Evolutionary conservation across 768 basidiomycete genomes (phyloP).

Genomic region (Sarcomyxa edulis): DNA sequence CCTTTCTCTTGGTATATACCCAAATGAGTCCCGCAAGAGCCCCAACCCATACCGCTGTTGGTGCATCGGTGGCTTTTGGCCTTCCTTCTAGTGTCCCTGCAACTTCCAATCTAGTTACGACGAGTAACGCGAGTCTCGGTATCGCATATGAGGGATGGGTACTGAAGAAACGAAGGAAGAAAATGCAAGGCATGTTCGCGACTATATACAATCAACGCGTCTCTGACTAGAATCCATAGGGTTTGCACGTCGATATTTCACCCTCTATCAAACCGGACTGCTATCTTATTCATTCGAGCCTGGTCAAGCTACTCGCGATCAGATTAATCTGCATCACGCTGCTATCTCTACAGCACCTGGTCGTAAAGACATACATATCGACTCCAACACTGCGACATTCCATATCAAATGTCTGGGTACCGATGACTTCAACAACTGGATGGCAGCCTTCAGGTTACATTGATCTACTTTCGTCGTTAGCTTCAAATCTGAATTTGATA

Average conservation of each 20-base stretch:
- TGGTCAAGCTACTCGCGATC: conserved; percentile 66
- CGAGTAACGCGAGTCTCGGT: no score
- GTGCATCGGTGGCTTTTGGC: no score
- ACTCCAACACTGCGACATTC: conserved; percentile 71
- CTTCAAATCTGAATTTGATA: conserved; percentile 12
- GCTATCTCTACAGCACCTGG: conserved; percentile 75
- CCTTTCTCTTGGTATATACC: no score
- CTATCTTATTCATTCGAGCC: conserved; percentile 73
- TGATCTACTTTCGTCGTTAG: conserved; percentile 5
- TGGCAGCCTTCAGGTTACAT: conserved; percentile 64
- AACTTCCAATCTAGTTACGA: no score
- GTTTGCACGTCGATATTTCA: conserved; percentile 82
- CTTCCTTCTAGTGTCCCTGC: no score
- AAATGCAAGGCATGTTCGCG: conserved; percentile 65
- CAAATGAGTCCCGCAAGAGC: no score
- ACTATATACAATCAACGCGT: conserved; percentile 1
- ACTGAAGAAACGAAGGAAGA: conserved; percentile 82
- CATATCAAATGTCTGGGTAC: conserved; percentile 74
- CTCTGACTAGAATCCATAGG: conserved; percentile 34
- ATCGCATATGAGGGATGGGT: conserved; percentile 71
- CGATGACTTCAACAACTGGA: conserved; percentile 73
- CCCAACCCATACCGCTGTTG: no score
- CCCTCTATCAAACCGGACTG: conserved; percentile 60
- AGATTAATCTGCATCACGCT: conserved; percentile 58
- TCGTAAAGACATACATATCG: conserved; percentile 76